These are phyloP conservation scores for Chaetomium tenue DNA, from an alignment of 495 filamentous ascomycete species.

Conservation along the genomic window DNA sequence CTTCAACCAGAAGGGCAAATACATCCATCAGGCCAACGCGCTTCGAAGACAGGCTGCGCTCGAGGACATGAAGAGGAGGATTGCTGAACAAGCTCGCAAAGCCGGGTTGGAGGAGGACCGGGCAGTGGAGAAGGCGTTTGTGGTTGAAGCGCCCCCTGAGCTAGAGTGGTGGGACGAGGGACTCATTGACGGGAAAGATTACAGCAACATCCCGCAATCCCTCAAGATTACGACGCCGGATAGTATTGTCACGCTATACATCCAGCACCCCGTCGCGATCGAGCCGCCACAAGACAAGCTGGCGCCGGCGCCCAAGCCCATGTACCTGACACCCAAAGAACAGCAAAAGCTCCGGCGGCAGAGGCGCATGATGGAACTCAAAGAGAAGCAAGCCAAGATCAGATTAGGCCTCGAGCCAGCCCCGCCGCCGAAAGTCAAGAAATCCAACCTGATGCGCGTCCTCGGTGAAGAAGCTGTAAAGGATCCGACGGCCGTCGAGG, in stretches of 20 bases:
- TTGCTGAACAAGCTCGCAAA: slow-evolving; percentile 79
- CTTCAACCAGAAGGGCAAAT: slow-evolving; percentile 97
- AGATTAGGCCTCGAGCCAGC: slow-evolving; percentile 84
- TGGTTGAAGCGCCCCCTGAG: slow-evolving; percentile 79
- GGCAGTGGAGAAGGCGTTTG: slow-evolving; percentile 82
- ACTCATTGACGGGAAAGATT: slow-evolving; percentile 69
- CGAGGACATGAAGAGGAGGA: slow-evolving; percentile 90
- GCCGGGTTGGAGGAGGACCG: slow-evolving; percentile 88
- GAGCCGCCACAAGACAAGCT: slow-evolving; percentile 88
- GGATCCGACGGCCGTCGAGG: slow-evolving; percentile 95
- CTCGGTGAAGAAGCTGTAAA: slow-evolving; percentile 96
- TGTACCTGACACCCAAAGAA: slow-evolving; percentile 89
- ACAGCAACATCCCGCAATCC: slow-evolving; percentile 62
- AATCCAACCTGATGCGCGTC: slow-evolving; percentile 93
- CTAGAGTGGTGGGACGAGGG: slow-evolving; percentile 99
- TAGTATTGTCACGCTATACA: slow-evolving; percentile 80
- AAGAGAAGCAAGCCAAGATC: slow-evolving; percentile 95
- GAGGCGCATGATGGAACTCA: slow-evolving; percentile 83
- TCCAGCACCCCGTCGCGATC: slow-evolving; percentile 91
- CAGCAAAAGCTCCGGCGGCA: slow-evolving; percentile 88
- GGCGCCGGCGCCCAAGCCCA: slow-evolving; percentile 74
- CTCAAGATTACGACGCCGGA: slow-evolving; percentile 77
- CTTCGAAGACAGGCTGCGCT: slow-evolving; percentile 81
- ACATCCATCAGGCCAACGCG: slow-evolving; percentile 87
- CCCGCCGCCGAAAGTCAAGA: slow-evolving; percentile 91